Conservation (phyloP, 2,329 filamentous ascomycete genomes). For the Aureobasidium namibiae region DNA sequence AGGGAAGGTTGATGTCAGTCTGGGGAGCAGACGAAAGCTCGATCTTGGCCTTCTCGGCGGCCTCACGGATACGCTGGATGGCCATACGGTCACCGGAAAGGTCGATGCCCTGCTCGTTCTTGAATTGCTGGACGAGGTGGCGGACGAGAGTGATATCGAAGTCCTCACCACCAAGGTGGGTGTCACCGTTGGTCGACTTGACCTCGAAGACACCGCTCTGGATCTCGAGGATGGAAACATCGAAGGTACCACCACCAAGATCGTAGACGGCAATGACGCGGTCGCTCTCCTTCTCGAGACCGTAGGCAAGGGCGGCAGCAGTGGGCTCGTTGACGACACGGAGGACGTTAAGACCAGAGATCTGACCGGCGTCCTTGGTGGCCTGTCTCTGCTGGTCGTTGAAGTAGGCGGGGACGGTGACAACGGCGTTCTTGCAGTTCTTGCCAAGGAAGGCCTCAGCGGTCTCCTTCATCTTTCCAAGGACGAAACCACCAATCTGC, state of each 20-base stretch:
- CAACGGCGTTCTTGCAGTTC: constrained; percentile 98
- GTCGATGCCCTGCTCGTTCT: constrained; percentile 60
- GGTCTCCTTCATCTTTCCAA: constrained; percentile 99
- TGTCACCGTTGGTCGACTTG: constrained; percentile 96
- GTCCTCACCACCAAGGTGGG: constrained; percentile 89
- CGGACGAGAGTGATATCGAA: constrained; percentile 87
- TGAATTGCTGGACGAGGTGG: constrained; percentile 71
- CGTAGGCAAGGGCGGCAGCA: constrained; percentile 95
- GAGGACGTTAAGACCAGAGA: constrained; percentile 93
- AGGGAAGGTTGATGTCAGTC: constrained; percentile 97
- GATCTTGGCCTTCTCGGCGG: constrained; percentile 99
- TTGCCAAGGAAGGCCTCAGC: constrained; percentile 97
- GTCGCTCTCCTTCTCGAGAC: constrained; percentile 97
- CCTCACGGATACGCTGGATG: constrained; percentile 89
- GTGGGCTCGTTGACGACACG: constrained; percentile 99
- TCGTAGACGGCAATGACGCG: constrained; percentile 99
- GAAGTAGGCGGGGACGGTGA: constrained; percentile 99
- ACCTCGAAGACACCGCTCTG: constrained; percentile 99
- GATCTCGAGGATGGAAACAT: constrained; percentile 98
- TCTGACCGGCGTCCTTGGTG: constrained; percentile 98
- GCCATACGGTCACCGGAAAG: constrained; percentile 79
- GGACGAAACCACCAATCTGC: constrained; percentile 98
- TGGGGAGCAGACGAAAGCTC: constrained; percentile 95
- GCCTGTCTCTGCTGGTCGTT: constrained; percentile 99
- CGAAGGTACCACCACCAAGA: constrained; percentile 99